Evolutionary conservation across 108 stramenopile species (phyloP), one percentile per base, ranked within the genome.

Genomic region (Parmales sp.): DNA sequence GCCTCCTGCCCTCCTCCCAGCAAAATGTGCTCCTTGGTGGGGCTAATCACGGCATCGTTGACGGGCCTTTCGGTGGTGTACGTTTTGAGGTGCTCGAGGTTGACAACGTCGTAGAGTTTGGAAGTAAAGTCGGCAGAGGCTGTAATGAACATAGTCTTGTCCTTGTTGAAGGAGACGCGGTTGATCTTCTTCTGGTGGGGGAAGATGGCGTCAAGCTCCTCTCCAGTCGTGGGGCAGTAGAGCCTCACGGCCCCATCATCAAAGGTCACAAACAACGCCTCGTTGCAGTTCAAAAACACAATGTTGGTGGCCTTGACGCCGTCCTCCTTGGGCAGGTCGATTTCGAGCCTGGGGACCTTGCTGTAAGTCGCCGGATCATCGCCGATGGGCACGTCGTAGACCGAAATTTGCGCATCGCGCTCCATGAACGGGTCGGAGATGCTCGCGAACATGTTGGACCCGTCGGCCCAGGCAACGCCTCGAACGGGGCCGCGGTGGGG

Each of bases 1-100:
- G 98, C 98, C 70, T 99, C 98, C 79, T 99, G 98, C 26, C 98
- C 98, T 46, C 98, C 98, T 11, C 95, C 98, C 66, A 98, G 71
- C 38, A 99, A 70, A 34, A 99, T 94, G 68, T 98, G 98, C 72
- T 96, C 95, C 77, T 93, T 91, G 13, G 77, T 83, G 51, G 92
- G 93, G 31, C 86, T 85, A 66, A 99, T 94, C 50, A 90, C 94
- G n/a, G 92, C 95, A 73, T 94, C 97, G 74, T 99, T 99, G 48
- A 99, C 94, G 1, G 95, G 96, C 73, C 96, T 88, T 65, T 98
- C 97, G 5, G 95, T 95, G 72, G 89, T 82, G 87, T 95, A 99
- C 3, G 87, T 88, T 78, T 95, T 93, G 74, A 94, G 72, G 64
- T 87, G 87, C 41, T 76, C 75, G 43, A 95, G 74, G 65, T 94